Evolutionary conservation across 2,329 filamentous ascomycete species (phyloP), one percentile per base, ranked within the genome.

Genomic region (Exophiala oligosperma): DNA sequence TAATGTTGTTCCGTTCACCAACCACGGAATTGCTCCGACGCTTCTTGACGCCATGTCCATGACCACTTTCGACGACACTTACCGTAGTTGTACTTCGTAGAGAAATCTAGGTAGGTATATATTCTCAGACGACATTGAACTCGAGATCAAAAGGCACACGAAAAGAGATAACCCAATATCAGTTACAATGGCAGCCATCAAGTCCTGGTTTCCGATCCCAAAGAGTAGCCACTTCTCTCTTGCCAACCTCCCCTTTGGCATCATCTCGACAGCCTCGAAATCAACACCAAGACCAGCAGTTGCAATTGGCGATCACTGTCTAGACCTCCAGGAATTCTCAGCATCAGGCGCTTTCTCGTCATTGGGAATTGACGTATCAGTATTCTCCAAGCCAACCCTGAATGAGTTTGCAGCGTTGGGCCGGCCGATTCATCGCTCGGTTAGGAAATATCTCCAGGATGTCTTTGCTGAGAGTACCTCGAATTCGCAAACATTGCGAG

Each of bases 231-330:
- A 86, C 68, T 92, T 92, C 74, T 90, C 89, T 7, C 76, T 93
- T 52, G 84, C 87, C 68, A 94, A 94, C 70, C 87, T 94, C 54
- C 90, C 90, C 1, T 93, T 93, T 69, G 90, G 90, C 68, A 86
- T 94, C 76, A 90, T 94, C 69, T 88, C 85, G 29, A 88, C 87
- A 0, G 63, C 79, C 2, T 72, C 78, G 4, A 79, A 83, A 58
- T 67, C 78, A 9, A 78, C 78, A 26, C 87, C 80, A 1, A 85
- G 86, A 28, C 81, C 85, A 8, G 90, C 88, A 12, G 76, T 90
- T 59, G 89, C 89, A 8, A 88, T 94, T 66, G 90, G 90, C 49
- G 81, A 86, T 32, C 77, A 89, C 72, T 88, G 84, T 0, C 75
- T 94, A 46, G 88, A 93, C 65, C 78, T 94, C 11, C 79, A 81